Percentiles rank a stretch among this genome's conserved stretches.
phyloP scores from a whole-genome alignment of 768 basidiomycete genomes.

The Mycena olivaceomarginata region DNA sequence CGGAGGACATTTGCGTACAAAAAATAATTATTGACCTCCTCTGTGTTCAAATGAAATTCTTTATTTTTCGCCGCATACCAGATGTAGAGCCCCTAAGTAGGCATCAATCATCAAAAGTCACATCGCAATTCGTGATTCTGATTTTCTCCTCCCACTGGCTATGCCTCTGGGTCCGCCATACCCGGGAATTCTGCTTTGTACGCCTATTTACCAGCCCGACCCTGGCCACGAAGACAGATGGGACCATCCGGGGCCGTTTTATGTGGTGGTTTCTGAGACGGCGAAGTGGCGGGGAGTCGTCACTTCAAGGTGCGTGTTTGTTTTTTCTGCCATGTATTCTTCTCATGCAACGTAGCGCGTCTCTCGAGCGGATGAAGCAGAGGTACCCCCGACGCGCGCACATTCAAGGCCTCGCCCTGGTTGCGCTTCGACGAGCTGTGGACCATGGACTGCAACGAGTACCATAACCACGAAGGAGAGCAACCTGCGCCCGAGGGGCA shows the following conservation, averaged over 20 bases:
- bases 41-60: neutral
- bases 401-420: neutral
- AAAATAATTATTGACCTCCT: neutral
- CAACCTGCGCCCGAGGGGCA: neutral
- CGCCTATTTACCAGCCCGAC: neutral
- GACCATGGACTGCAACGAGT: neutral
- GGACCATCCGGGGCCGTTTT: neutral
- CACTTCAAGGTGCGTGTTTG: neutral
- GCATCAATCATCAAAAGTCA: too few relatives aligned
- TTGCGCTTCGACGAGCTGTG: neutral
- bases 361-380: neutral
- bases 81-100: too few relatives aligned
- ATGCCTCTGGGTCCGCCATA: neutral
- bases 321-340: too few relatives aligned
- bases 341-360: neutral
- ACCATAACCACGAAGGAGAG: neutral
- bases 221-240: slow-evolving; percentile 2
- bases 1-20: slow-evolving; percentile 1
- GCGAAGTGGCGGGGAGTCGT: neutral
- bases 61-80: neutral
- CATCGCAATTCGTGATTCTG: neutral
- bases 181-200: neutral
- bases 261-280: neutral
- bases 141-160: neutral
- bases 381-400: neutral